Conservation (phyloP, 2,329 filamentous ascomycete genomes). For the Peltaster fructicola region DNA sequence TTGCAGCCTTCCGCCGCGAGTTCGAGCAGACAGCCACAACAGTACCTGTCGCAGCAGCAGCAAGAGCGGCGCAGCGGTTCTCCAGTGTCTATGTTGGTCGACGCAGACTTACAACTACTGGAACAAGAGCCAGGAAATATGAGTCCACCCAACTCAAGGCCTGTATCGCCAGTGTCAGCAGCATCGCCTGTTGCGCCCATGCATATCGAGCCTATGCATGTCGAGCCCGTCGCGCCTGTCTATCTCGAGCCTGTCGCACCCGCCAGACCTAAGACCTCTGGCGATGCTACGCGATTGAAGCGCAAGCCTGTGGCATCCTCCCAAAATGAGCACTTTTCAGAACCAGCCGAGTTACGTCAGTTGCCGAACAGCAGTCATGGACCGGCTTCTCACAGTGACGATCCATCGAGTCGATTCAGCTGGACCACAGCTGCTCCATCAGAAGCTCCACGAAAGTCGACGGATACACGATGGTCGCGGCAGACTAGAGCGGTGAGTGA, state of each 20-base stretch:
- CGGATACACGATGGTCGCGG: too few relatives aligned
- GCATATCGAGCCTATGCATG: conserved; percentile 4
- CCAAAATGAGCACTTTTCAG: conserved; percentile 9
- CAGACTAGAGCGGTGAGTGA: too few relatives aligned
- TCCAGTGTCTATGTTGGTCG: conserved; percentile 9
- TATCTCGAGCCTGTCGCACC: too few relatives aligned
- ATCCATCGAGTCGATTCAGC: conserved; percentile 15
- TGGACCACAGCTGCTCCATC: conserved; percentile 18
- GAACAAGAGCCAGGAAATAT: too few relatives aligned
- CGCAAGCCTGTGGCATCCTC: conserved; percentile 11
- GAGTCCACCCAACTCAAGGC: too few relatives aligned
- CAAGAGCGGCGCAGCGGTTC: conserved; percentile 6
- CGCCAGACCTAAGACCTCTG: too few relatives aligned
- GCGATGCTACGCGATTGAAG: too few relatives aligned
- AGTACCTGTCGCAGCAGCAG: too few relatives aligned
- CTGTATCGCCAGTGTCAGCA: conserved; percentile 12
- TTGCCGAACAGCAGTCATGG: conserved; percentile 1
- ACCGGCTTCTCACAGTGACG: conserved; percentile 1
- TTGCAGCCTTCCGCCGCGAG: conserved; percentile 6
- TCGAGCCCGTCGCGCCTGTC: too few relatives aligned
- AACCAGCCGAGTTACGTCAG: too few relatives aligned
- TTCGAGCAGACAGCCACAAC: too few relatives aligned
- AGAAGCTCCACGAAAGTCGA: conserved; percentile 7
- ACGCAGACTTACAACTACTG: too few relatives aligned
- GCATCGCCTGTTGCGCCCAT: conserved; percentile 9